Base-by-base conservation (phyloP, 2,329 filamentous ascomycete species). In the Aspergillus sp. region DNA sequence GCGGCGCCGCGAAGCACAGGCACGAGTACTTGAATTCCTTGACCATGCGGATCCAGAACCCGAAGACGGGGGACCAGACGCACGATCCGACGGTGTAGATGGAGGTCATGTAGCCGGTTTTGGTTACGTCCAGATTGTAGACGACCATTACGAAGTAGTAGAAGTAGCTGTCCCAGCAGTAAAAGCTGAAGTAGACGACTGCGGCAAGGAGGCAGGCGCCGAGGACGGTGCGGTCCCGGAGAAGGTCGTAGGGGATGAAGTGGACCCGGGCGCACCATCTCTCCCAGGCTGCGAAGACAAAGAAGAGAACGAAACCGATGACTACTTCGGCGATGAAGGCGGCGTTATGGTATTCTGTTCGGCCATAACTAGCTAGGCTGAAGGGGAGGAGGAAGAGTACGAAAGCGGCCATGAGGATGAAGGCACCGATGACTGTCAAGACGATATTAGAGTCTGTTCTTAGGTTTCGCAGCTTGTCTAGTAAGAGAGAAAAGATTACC, bases 381-480 rank as follows among this genome's bases (percentile, higher is more conserved):
- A 91, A 88, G 0, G 88, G 86, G 15, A 91, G 80, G 3, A 91
- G 80, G 70, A 91, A 84, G 3, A 90, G 75, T 2, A 86, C 80
- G 69, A 88, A 85, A 0, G 86, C 88, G 1, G 77, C 80, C 55
- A 84, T 83, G 48, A 90, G 77, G 1, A 90, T 75, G n/a, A 88
- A 61, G 19, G 88, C 77, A 17, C 88, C 87, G 27, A 87, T 60
- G 2, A 86, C 76, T 79, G 23, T 3, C 11, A 36, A 8, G n/a
- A 15, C 2, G n/a, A 50, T 54, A 21, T 39, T 17, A 25, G 13
- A 23, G 25, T 7, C 10, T 32, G 8, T 32, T 10, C 3, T 11
- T 11, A 11, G 10, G 10, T 10, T 11, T 32, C 4, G 30, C 30
- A 32, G 2, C 7, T 27, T 8, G 25, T 27, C 25, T 27, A 27